Base-by-base conservation (phyloP, 2,329 filamentous ascomycete species). In the Penicillium palitans region DNA sequence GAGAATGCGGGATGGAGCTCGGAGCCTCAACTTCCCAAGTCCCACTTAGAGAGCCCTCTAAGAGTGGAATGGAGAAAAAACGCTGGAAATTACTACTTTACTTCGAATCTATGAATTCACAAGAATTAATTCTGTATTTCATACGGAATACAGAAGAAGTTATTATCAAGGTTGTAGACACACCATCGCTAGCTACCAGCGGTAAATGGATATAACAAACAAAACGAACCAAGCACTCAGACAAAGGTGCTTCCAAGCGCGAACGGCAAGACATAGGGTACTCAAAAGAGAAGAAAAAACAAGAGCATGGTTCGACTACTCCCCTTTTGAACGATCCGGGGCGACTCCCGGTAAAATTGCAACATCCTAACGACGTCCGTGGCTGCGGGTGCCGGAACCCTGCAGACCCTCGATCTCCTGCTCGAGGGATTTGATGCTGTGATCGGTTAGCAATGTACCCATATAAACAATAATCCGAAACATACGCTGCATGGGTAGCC, bases 381-480 rank as follows among this genome's bases (percentile, higher is more conserved):
- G 90, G 81, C 90, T 96, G 82, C 93, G 90, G 74, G 91, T 90
- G 73, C 91, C 87, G 74, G 85, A 91, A 76, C 91, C 91, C 80
- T 98, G 93, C 87, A 98, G 90, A 68, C 86, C 81, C 80, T 99
- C 95, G 73, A 99, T 89, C 75, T 99, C 95, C 68, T 85, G 83
- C 81, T 99, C 95, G 66, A 81, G 75, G 52, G 77, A 71, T 72
- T 81, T 81, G 77, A 81, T 81, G 24, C 78, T 80, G 63, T 24
- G 10, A 29, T 17, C 15, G 19, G 67, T 78, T 61, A 78, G 72
- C 61, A 60, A 35, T 21, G 21, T 9, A 37, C 41, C 1, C 13
- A n/a, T n/a, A 15, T 4, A 31, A 8, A 3, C 21, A n/a, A 33
- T 12, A 24, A 2, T 29, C 25, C 15, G 37, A 47, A 58, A 78